These are phyloP conservation scores for Talaromyces sp. DNA, from an alignment of 2,329 filamentous ascomycete species.

Conservation along the genomic window DNA sequence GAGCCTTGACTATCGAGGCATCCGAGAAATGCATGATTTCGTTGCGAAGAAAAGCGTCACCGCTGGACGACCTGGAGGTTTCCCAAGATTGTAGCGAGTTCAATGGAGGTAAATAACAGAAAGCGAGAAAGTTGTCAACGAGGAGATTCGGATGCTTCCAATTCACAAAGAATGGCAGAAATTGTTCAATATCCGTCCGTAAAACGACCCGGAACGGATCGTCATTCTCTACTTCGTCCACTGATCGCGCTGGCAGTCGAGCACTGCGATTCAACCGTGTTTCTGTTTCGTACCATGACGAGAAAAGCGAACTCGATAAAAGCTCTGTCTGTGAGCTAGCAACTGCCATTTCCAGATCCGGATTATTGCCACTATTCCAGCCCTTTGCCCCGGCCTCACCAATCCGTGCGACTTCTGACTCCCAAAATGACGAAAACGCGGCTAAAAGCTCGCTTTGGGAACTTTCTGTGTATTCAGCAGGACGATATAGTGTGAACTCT, in stretches of 20 bases:
- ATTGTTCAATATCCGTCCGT: conserved; percentile 65
- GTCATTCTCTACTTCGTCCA: conserved; percentile 68
- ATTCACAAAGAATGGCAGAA: conserved; percentile 43
- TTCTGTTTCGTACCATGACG: conserved; percentile 51
- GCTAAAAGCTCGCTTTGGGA: conserved; percentile 14
- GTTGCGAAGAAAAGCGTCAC: conserved; percentile 51
- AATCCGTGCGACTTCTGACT: conserved; percentile 71
- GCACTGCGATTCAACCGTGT: conserved; percentile 42
- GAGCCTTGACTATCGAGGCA: conserved; percentile 12
- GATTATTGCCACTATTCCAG: conserved; percentile 47
- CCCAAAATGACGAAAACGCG: conserved; percentile 75
- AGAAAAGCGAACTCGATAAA: conserved; percentile 27
- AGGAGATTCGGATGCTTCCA: conserved; percentile 41
- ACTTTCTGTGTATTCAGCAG: conserved; percentile 27
- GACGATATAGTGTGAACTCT: conserved; percentile 63
- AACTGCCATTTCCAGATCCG: conserved; percentile 28
- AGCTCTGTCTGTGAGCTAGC: conserved; percentile 19
- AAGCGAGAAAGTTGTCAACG: conserved; percentile 65
- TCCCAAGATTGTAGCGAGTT: conserved; percentile 17
- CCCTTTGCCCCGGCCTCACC: conserved; percentile 68
- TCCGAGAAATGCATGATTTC: conserved; percentile 28
- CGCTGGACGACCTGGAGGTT: conserved; percentile 33
- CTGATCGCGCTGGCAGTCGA: conserved; percentile 62
- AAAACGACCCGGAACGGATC: conserved; percentile 80
- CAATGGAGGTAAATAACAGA: conserved; percentile 58